Conservation (phyloP, 495 filamentous ascomycete genomes). For the Bacidia rubella region DNA sequence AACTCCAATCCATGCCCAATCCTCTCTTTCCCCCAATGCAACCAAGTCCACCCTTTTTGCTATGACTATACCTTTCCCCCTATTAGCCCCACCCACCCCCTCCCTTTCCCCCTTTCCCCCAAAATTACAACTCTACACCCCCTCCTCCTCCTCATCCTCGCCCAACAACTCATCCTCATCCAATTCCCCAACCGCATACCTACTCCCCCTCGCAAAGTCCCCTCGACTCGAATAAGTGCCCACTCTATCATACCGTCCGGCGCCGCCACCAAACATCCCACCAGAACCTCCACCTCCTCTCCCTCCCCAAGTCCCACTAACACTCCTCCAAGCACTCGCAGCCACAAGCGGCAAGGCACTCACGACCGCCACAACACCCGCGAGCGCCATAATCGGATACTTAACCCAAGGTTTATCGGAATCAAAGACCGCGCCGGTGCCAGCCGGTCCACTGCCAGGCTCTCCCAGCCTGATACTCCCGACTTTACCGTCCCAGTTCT, state of each 20-base stretch:
- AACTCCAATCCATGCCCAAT: no score
- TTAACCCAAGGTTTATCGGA: constrained; percentile 56
- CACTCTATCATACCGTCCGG: not conserved
- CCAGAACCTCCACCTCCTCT: constrained; percentile 28
- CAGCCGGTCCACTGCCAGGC: constrained; percentile 29
- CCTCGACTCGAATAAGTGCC: constrained; percentile 64
- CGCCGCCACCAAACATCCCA: not conserved
- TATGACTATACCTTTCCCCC: no score
- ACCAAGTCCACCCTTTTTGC: no score
- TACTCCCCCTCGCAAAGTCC: constrained; percentile 68
- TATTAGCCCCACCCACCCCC: not conserved
- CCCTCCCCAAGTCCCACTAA: constrained; percentile 29
- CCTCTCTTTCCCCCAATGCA: no score
- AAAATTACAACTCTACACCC: not conserved
- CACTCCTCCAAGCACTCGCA: constrained; percentile 52
- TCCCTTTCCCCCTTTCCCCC: not conserved
- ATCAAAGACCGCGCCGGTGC: constrained; percentile 34
- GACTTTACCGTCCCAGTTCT: constrained; percentile 78
- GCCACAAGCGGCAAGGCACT: constrained; percentile 61
- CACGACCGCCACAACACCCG: constrained; percentile 61
- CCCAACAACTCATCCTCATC: constrained; percentile 91
- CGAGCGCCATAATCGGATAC: constrained; percentile 65
- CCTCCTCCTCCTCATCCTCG: constrained; percentile 83
- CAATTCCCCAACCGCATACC: constrained; percentile 73
- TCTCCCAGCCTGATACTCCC: constrained; percentile 69